Conservation (phyloP, 2,329 filamentous ascomycete genomes). For the Lizonia empirigonia region DNA sequence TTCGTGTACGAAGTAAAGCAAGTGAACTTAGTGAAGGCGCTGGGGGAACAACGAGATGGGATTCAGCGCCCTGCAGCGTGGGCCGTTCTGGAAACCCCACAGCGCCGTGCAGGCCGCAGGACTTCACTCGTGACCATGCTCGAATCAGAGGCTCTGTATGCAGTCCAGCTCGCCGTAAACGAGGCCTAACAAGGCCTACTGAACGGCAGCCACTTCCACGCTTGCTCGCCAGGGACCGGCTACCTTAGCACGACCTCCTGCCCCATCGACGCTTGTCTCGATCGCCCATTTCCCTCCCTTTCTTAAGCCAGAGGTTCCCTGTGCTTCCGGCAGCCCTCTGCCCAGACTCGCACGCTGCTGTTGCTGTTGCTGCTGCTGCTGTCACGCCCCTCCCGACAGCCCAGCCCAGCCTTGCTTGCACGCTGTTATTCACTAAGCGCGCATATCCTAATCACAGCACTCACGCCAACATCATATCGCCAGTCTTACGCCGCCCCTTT, state of each 20-base stretch:
- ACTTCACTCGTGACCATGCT: constrained; percentile 7
- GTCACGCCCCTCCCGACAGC: constrained; percentile 4
- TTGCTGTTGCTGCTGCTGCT: constrained; percentile 3
- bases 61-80: constrained; percentile 15
- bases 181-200: constrained; percentile 2
- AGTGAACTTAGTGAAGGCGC: background rate
- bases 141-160: constrained; percentile 11
- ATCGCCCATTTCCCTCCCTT: constrained; percentile 15
- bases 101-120: constrained; percentile 21
- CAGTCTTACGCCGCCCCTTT: constrained; percentile 39
- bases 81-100: constrained; percentile 24
- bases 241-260: constrained; percentile 11
- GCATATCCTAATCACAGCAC: constrained; percentile 23
- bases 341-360: background rate
- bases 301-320: constrained; percentile 12
- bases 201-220: constrained; percentile 12
- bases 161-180: constrained; percentile 1
- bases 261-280: constrained; percentile 15
- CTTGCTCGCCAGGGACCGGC: constrained; percentile 10
- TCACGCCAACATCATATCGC: constrained; percentile 36
- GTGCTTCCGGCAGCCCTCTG: constrained; percentile 5
- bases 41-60: background rate
- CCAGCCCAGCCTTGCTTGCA: constrained; percentile 10
- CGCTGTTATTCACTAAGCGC: constrained; percentile 19
- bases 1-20: background rate